These are phyloP conservation scores for Penicillium sp. DNA, from an alignment of 2,329 filamentous ascomycete species.

Conservation along the genomic window DNA sequence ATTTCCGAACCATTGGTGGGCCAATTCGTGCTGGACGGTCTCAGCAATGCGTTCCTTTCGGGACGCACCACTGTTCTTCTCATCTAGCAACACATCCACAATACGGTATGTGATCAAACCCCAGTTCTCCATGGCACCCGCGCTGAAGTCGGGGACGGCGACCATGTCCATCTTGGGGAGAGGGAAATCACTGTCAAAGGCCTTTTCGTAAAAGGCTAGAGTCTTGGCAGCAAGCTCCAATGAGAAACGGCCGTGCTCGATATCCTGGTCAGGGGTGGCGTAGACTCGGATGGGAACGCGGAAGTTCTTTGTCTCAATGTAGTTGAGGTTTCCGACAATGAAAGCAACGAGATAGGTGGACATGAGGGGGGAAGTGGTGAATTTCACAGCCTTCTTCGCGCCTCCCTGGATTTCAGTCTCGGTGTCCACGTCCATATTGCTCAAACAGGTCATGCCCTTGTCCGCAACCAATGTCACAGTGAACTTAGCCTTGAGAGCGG, in stretches of 20 bases:
- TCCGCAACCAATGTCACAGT: constrained; percentile 89
- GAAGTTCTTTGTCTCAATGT: constrained; percentile 89
- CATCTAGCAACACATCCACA: constrained; percentile 85
- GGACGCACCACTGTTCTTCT: constrained; percentile 83
- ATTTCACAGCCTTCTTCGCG: constrained; percentile 81
- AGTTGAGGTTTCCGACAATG: constrained; percentile 89
- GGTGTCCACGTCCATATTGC: constrained; percentile 91
- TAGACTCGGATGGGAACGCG: constrained; percentile 92
- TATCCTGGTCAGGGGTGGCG: constrained; percentile 83
- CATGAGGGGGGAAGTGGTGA: constrained; percentile 91
- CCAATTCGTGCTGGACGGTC: constrained; percentile 93
- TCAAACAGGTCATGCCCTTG: constrained; percentile 84
- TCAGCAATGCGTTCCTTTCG: constrained; percentile 92
- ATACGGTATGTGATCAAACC: constrained; percentile 92
- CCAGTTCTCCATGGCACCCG: constrained; percentile 99
- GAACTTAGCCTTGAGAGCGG: constrained; percentile 87
- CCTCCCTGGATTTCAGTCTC: constrained; percentile 69
- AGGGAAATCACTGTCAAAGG: constrained; percentile 83
- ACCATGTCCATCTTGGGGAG: constrained; percentile 96
- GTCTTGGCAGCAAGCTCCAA: constrained; percentile 86
- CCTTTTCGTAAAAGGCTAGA: constrained; percentile 91
- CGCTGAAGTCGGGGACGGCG: constrained; percentile 92
- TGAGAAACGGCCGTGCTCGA: constrained; percentile 88
- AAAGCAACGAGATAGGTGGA: constrained; percentile 95
- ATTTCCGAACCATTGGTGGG: constrained; percentile 98